Percentiles rank a stretch among this genome's conserved stretches.
Conservation (phyloP, 2,329 filamentous ascomycete species). For the Trichophyton equinum region DNA sequence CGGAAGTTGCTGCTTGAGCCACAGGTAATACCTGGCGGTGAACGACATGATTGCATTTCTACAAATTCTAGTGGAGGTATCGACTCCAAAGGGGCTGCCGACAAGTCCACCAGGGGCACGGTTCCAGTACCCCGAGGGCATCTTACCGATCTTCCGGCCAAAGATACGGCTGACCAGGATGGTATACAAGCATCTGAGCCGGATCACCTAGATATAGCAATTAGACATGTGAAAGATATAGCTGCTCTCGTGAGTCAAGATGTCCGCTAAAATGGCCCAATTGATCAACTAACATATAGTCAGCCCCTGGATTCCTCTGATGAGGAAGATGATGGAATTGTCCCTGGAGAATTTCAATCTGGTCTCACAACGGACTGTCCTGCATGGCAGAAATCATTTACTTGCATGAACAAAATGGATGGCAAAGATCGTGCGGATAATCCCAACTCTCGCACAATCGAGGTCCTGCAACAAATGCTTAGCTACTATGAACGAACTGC, state of each 20-base stretch:
- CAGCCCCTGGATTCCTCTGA: conserved; percentile 13
- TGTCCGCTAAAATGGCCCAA: neutral
- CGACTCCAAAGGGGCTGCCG: neutral
- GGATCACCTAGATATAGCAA: neutral
- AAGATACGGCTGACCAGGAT: neutral
- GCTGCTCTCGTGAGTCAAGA: neutral
- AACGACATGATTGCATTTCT: neutral
- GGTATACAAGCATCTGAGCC: neutral
- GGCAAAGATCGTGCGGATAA: conserved; percentile 37
- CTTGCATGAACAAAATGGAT: conserved; percentile 48
- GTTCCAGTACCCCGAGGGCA: neutral
- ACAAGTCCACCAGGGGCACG: neutral
- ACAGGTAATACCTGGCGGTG: neutral
- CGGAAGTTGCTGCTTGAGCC: conserved; percentile 12
- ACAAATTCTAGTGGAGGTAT: neutral
- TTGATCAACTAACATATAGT: neutral
- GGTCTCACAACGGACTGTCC: neutral
- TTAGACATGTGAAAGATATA: neutral
- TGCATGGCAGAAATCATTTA: conserved; percentile 36
- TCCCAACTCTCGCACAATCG: conserved; percentile 64
- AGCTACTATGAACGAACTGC: conserved; percentile 62
- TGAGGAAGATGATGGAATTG: conserved; percentile 17
- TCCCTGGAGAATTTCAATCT: neutral
- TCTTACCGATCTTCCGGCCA: neutral
- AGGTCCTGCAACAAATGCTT: conserved; percentile 64